Base-by-base conservation (phyloP, 345 rosid genomes). In the Ricinus communis region DNA sequence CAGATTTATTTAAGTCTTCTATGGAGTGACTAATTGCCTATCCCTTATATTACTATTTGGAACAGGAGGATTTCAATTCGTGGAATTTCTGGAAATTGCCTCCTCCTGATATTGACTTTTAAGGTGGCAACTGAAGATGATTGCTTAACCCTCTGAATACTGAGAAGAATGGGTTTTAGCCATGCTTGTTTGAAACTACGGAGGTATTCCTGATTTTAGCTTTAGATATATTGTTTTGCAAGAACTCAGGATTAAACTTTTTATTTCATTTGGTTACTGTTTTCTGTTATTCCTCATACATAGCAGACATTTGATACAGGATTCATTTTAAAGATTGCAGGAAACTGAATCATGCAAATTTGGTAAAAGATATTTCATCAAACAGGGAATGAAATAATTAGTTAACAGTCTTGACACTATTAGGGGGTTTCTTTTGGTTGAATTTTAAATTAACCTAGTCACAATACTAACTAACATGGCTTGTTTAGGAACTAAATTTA, bases 11-110 rank as follows among this genome's bases (percentile, higher is more conserved):
- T n/a, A 22, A 54, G 40, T 41, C 14, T 45, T 65, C 13, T 9
- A 8, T 57, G 22, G 65, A 60, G 30, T 66, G 25, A 46, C 70
- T 74, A 46, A 49, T 41, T 16, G 40, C 24, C 45, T 72, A 7
- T 50, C 38, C 59, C 36, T 61, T 60, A 43, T 43, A 43, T 63
- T 40, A 21, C 62, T 33, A 18, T 13, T 51, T 41, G 36, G 46
- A 69, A 53, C 88, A 94, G 98, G 98, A 94, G 85, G 97, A 85
- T 73, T 94, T 65, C 68, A 94, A 94, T 82, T 72, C 92, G 18
- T 94, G 97, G 97, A 94, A 94, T 82, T 94, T 43, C 82, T 94
- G 98, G 98, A 94, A 74, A 79, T 72, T 94, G 52, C 95, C 98
- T 5, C 85, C 92, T 73, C 90, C 86, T 33, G 54, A 43, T 31